Evolutionary conservation across 140 eudicot species (phyloP).

Genomic region (Bidens hawaiensis): DNA sequence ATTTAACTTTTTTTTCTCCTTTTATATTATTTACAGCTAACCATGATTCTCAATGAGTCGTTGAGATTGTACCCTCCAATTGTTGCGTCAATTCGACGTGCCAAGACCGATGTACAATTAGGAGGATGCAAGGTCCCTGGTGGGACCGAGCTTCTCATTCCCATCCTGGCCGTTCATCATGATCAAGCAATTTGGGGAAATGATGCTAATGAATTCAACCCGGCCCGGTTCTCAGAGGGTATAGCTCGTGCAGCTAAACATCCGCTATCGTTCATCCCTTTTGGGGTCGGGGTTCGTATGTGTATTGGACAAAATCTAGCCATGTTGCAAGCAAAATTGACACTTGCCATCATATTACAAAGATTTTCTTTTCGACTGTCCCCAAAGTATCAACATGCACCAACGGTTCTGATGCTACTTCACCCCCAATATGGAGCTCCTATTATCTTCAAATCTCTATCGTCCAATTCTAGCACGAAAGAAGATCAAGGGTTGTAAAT

Average conservation of each 20-base stretch:
- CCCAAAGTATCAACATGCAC: constrained; percentile 81
- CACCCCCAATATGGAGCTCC: constrained; percentile 95
- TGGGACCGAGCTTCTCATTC: constrained; percentile 85
- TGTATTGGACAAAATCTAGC: constrained; percentile 95
- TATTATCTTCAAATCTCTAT: constrained; percentile 50
- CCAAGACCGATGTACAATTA: constrained; percentile 64
- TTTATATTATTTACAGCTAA: constrained; percentile 41
- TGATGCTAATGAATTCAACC: constrained; percentile 80
- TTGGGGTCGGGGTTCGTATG: constrained; percentile 73
- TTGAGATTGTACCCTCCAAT: constrained; percentile 84
- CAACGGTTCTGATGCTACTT: constrained; percentile 73
- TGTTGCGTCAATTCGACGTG: constrained; percentile 79
- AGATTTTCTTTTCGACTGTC: constrained; percentile 59
- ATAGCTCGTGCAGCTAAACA: constrained; percentile 87
- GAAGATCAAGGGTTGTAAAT: constrained; percentile 37
- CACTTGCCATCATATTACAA: constrained; percentile 64
- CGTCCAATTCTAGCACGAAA: constrained; percentile 15
- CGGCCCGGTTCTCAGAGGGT: constrained; percentile 67
- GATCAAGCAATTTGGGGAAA: constrained; percentile 81
- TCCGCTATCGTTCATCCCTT: constrained; percentile 72
- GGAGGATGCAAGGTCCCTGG: constrained; percentile 75
- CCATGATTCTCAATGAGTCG: constrained; percentile 84
- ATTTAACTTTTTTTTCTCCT: background rate
- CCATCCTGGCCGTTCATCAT: constrained; percentile 92
- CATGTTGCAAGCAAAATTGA: constrained; percentile 69